A percentile compares a stretch with the other conserved stretches of the same genome.
Evolutionary conservation across 1,284 basidiomycete species (phyloP).

Genomic region (Boletus mariae): DNA sequence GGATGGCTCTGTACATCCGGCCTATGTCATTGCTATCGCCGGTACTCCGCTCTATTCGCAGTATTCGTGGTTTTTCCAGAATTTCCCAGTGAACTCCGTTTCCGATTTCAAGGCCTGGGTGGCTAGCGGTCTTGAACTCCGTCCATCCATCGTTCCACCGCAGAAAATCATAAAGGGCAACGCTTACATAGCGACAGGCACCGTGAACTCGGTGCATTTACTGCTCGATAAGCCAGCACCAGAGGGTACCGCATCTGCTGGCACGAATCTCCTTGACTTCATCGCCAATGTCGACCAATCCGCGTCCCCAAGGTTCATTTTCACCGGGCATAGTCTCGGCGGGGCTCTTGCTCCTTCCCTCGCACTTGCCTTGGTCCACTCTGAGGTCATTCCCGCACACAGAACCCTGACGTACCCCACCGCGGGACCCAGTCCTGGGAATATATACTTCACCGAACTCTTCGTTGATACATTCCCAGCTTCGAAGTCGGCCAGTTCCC

Average conservation of each 20-base stretch:
- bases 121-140: background rate
- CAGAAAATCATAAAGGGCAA: background rate
- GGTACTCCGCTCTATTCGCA: constrained; percentile 5
- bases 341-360: too few species aligned
- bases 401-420: constrained; percentile 7
- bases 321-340: constrained; percentile 5
- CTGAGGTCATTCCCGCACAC: background rate
- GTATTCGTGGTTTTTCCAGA: background rate
- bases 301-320: background rate
- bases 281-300: background rate
- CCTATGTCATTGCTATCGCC: constrained; percentile 15
- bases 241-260: background rate
- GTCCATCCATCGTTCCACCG: background rate
- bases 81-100: constrained; percentile 8
- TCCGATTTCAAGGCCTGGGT: constrained; percentile 15
- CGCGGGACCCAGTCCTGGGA: background rate
- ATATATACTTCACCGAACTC: background rate
- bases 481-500: background rate
- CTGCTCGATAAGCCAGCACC: constrained; percentile 6
- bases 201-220: background rate
- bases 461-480: constrained; percentile 4
- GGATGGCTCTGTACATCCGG: constrained; percentile 5
- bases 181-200: constrained; percentile 1
- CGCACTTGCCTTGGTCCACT: constrained; percentile 2
- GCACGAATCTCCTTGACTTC: constrained; percentile 11